A percentile compares a stretch with the other conserved stretches of the same genome.
phyloP scores from a whole-genome alignment of 1,284 basidiomycete genomes.

The Cutaneotrichosporon dermatis region DNA sequence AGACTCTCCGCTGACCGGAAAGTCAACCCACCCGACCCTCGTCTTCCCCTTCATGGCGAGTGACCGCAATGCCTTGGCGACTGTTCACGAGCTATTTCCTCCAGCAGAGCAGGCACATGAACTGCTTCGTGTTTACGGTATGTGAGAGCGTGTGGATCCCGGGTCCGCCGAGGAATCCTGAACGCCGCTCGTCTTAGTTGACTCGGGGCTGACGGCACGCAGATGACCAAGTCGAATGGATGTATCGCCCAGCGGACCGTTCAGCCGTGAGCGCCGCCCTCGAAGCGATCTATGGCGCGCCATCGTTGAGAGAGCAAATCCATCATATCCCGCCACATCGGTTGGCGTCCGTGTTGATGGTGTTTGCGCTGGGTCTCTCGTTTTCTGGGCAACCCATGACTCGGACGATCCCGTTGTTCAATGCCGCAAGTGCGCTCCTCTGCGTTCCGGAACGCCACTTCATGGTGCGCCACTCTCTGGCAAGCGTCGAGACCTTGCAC shows the following conservation, averaged over 20 bases:
- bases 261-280: conserved; percentile 9
- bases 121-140: conserved; percentile 15
- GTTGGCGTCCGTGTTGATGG: conserved; percentile 19
- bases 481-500: conserved; percentile 23
- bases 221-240: conserved; percentile 25
- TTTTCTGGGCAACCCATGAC: conserved; percentile 15
- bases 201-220: background rate
- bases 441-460: conserved; percentile 21
- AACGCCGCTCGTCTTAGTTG: no score
- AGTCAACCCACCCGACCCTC: conserved; percentile 11
- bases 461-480: conserved; percentile 20
- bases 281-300: conserved; percentile 13
- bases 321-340: conserved; percentile 20
- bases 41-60: conserved; percentile 17
- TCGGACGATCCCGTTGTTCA: conserved; percentile 12
- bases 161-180: no score
- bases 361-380: conserved; percentile 13
- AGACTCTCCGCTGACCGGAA: conserved; percentile 13
- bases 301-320: conserved; percentile 14
- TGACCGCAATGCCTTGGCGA: conserved; percentile 7
- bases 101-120: conserved; percentile 11
- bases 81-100: conserved; percentile 16
- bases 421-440: conserved; percentile 18
- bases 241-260: conserved; percentile 22
- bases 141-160: background rate